phyloP scores from a whole-genome alignment of 768 basidiomycete genomes.

The Gymnopilus junonius region DNA sequence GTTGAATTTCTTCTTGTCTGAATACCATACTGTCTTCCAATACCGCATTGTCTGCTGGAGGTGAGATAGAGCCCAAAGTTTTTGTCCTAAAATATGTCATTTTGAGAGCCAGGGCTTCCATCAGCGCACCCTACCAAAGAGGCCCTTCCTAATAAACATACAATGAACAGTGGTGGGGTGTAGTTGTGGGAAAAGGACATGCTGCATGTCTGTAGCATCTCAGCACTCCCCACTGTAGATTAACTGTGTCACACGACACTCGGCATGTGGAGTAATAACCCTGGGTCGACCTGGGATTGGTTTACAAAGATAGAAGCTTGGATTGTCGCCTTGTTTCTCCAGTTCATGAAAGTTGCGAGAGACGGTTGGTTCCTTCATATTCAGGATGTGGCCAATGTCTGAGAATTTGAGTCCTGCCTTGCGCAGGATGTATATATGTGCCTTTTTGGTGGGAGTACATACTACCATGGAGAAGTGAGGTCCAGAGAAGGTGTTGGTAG shows the following conservation, averaged over 20 bases:
- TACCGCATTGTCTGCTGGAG: too few species aligned
- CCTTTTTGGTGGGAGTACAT: not conserved
- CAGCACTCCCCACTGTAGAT: not conserved
- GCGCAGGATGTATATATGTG: not conserved
- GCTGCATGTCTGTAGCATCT: not conserved
- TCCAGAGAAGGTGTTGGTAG: too few species aligned
- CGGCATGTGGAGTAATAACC: not conserved
- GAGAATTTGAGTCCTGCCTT: not conserved
- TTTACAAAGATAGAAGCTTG: not conserved
- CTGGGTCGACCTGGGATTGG: not conserved
- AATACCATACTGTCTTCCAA: not conserved
- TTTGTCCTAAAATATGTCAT: not conserved
- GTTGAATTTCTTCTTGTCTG: slow-evolving; percentile 2
- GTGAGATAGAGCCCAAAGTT: not conserved
- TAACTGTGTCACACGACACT: not conserved
- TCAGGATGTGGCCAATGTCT: not conserved
- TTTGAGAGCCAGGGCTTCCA: not conserved
- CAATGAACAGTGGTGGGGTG: not conserved
- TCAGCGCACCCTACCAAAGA: not conserved
- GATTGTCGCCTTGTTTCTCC: not conserved
- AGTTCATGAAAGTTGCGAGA: not conserved
- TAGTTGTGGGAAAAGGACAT: not conserved
- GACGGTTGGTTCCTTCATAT: not conserved
- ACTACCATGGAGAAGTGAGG: too few species aligned
- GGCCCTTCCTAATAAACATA: not conserved